Evolutionary conservation across 305 asterid genomes (phyloP), one percentile per base, ranked within the genome.

Genomic region (Petunia hybrid): DNA sequence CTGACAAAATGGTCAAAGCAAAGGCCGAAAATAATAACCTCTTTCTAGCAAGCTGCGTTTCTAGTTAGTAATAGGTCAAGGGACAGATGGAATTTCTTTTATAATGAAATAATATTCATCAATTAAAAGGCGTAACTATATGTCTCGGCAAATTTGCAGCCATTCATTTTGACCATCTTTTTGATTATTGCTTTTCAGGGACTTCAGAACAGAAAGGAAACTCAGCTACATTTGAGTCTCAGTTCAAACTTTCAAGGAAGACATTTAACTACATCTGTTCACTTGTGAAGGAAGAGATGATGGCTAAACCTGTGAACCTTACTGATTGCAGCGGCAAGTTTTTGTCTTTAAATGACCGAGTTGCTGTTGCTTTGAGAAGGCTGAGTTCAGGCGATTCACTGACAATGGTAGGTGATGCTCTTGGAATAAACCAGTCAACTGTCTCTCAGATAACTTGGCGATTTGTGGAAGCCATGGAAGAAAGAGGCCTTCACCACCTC

Each of bases 391-490:
- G 87, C 2, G 82, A 82, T 14, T 79, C 86, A 7, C 68, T 82
- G 22, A 40, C 85, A 40, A 4, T 5, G 46, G 51, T 84, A 4
- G 84, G 87, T 2, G 67, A 84, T 8, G 46, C 79, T 39, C 61
- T 82, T 12, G 83, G 87, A 48, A 41, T 86, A 8, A 35, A 77
- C 80, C 77, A 71, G 13, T 67, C 82, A 0, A 63, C 82, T 5
- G 85, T 84, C 56, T 61, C 82, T 67, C 77, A 79, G 6, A 62
- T 86, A 62, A 82, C 87, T 38, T 86, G 89, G 89, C 66, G 78
- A 48, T 86, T 86, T 45, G 83, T 84, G n/a, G 83, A 84, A 57
- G 85, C 84, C 61, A 84, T 86, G 81, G 89, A 86, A 76, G 71
- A 80, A 41, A 82, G 48, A 56, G 81, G 79, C 36, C 65, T 71